A percentile compares a stretch with the other conserved stretches of the same genome.
These are phyloP conservation scores for Nitzschia sp. DNA, from an alignment of 108 stramenopile species.

Conservation along the genomic window DNA sequence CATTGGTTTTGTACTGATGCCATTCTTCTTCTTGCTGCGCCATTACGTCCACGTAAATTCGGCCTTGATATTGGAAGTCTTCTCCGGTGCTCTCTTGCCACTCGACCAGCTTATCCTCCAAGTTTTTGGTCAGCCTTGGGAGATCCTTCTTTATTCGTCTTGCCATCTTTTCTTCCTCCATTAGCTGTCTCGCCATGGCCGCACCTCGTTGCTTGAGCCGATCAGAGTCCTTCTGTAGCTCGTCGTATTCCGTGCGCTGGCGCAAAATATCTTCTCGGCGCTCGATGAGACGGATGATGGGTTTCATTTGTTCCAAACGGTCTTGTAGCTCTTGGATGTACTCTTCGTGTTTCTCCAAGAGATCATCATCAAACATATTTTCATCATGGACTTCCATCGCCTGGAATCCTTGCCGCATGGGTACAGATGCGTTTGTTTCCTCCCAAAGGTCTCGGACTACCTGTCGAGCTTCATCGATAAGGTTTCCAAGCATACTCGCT, in stretches of 20 bases:
- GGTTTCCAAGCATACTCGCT: conserved; percentile 79
- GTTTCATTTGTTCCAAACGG: conserved; percentile 81
- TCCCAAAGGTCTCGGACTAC: conserved; percentile 83
- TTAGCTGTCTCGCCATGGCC: conserved; percentile 81
- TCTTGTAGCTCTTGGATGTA: conserved; percentile 59
- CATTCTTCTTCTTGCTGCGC: conserved; percentile 81
- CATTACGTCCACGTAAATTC: conserved; percentile 65
- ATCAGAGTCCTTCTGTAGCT: conserved; percentile 85
- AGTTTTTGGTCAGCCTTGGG: conserved; percentile 63
- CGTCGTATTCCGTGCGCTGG: conserved; percentile 78
- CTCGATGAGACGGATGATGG: conserved; percentile 83
- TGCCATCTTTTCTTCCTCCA: conserved; percentile 94
- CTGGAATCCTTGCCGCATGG: conserved; percentile 62
- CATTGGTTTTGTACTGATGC: conserved; percentile 69
- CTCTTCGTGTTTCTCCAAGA: conserved; percentile 84
- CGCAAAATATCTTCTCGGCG: conserved; percentile 80
- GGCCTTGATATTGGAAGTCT: conserved; percentile 73
- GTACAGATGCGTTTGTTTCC: conserved; percentile 69
- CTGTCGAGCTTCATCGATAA: conserved; percentile 77
- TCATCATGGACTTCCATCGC: conserved; percentile 64
- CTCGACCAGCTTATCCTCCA: conserved; percentile 64
- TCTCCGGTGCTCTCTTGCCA: conserved; percentile 66
- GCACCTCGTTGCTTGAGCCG: conserved; percentile 86
- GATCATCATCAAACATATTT: conserved; percentile 65
- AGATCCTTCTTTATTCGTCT: conserved; percentile 82